Conservation (phyloP, 768 basidiomycete genomes). For the Suillus tomentosus region DNA sequence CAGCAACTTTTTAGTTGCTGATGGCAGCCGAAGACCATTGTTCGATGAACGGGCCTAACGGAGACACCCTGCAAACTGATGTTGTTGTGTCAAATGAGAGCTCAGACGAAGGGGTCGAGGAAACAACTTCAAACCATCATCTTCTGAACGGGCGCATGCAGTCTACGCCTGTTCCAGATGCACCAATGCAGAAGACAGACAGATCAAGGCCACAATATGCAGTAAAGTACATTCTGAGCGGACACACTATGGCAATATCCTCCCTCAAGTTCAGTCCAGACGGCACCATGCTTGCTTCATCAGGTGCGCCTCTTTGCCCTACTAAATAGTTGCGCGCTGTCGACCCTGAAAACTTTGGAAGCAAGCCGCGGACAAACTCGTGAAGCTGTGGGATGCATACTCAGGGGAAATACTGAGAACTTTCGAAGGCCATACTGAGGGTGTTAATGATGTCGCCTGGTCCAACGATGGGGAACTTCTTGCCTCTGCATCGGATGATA, state of each 20-base stretch:
- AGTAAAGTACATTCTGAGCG: conserved; percentile 64
- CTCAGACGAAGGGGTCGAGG: conserved; percentile 2
- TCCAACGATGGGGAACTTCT: conserved; percentile 79
- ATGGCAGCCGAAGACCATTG: not conserved
- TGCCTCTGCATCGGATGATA: conserved; percentile 94
- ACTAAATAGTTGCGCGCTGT: conserved; percentile 11
- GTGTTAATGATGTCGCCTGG: conserved; percentile 92
- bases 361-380: conserved; percentile 80
- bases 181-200: conserved; percentile 10
- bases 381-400: conserved; percentile 79
- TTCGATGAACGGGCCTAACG: not conserved
- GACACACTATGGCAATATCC: conserved; percentile 83
- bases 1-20: not conserved
- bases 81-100: not conserved
- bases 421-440: conserved; percentile 71
- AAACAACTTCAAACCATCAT: not conserved
- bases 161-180: not conserved
- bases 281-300: conserved; percentile 79
- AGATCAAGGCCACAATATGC: conserved; percentile 51
- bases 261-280: conserved; percentile 89
- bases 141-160: not conserved
- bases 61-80: not conserved
- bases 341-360: conserved; percentile 38
- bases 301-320: conserved; percentile 55
- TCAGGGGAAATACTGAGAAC: conserved; percentile 76